Evolutionary conservation across 1,284 basidiomycete species (phyloP), one percentile per base, ranked within the genome.

Genomic region (Ganoderma lucidum): DNA sequence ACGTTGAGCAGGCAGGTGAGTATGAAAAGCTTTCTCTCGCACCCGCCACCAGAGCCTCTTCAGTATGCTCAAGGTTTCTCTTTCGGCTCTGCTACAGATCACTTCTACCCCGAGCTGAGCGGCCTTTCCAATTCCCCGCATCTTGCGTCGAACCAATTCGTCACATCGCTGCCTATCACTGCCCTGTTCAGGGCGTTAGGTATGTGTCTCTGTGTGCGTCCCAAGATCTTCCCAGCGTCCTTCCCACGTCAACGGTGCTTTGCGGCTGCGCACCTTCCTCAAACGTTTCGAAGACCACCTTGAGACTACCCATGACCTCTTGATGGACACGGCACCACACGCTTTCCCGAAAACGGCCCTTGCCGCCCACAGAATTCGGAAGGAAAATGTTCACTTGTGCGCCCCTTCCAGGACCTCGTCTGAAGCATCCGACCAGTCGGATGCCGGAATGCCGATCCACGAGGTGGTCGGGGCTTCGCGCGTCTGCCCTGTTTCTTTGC

Each of bases 21-120:
- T 35, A 35, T 17, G 45, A 23, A 2, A 19, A 23, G 23, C 3
- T 23, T 23, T 48, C 45, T n/a, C 19, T 48, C 19, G 45, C 23
- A 8, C 6, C n/a, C 45, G 45, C 45, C 45, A 48, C 45, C 45
- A 17, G n/a, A 48, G 45, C 45, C 23, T 19, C 45, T n/a, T 19
- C 15, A 12, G n/a, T 23, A 10, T n/a, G n/a, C n/a, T 48, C 45
- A 48, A 48, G 10, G 23, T 28, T 51, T 28, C 48, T n/a, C 48
- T 28, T 28, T 51, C 23, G 48, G 48, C 48, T 51, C 48, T n/a
- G 48, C 48, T 51, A 28, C 48, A 51, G 48, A 51, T 51, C 48
- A 12, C 23, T 14, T 28, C 48, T 23, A 23, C 48, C 10, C 48
- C 48, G 48, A 28, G 48, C 23, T 51, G 10, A 23, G 23, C 48